phyloP scores from a whole-genome alignment of 106 monocot species.

The Gastrodia elata region DNA sequence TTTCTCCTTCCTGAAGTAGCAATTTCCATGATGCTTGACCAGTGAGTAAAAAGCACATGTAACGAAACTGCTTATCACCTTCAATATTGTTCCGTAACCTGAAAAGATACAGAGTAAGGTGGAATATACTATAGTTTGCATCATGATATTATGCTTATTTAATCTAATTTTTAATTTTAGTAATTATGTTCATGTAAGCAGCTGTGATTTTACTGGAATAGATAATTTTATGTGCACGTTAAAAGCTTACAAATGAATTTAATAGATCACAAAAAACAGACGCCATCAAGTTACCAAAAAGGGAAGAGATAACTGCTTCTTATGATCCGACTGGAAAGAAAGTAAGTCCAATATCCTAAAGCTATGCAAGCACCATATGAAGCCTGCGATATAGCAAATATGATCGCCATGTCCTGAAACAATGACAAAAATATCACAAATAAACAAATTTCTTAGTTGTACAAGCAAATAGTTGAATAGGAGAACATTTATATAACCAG shows the following conservation, averaged over 20 bases:
- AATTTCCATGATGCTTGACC: conserved; percentile 71
- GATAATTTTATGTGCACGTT: neutral
- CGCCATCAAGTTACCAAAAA: conserved; percentile 36
- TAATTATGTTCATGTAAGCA: neutral
- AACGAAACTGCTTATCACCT: conserved; percentile 44
- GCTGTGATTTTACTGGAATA: neutral
- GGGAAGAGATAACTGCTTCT: conserved; percentile 41
- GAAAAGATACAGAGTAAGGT: conserved; percentile 16
- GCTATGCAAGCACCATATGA: conserved; percentile 66
- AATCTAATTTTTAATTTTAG: neutral
- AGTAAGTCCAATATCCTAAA: conserved; percentile 84
- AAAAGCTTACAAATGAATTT: neutral
- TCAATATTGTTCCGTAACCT: conserved; percentile 34
- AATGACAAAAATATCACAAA: neutral
- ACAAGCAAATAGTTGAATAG: neutral
- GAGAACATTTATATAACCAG: neutral
- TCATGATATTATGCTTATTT: neutral
- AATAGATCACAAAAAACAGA: neutral
- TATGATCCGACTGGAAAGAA: conserved; percentile 31
- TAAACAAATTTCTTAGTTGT: neutral
- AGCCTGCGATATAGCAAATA: conserved; percentile 81
- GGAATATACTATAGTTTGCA: neutral
- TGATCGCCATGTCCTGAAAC: conserved; percentile 64
- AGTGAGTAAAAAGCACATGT: conserved; percentile 61
- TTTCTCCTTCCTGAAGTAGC: conserved; percentile 94